Evolutionary conservation across 2,329 filamentous ascomycete species (phyloP).

Genomic region (Colletotrichum sp.): DNA sequence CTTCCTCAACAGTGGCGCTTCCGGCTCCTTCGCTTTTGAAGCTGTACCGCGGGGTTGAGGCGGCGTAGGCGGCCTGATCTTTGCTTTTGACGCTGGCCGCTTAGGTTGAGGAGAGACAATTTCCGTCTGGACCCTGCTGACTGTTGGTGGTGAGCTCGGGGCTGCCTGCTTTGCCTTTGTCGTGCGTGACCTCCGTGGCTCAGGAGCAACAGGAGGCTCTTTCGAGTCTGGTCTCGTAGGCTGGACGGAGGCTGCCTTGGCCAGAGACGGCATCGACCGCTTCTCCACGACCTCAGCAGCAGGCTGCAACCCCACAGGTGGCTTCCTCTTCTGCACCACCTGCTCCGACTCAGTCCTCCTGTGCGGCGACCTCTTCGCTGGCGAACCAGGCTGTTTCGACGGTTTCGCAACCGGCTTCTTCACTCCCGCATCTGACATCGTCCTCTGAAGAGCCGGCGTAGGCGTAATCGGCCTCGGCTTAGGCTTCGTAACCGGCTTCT

Average conservation of each 20-base stretch:
- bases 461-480: neutral
- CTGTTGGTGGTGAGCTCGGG: conserved; percentile 23
- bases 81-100: conserved; percentile 26
- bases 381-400: neutral
- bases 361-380: neutral
- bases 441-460: neutral
- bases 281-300: neutral
- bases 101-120: conserved; percentile 37
- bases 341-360: neutral
- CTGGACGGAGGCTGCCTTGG: neutral
- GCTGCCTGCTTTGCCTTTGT: neutral
- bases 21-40: neutral
- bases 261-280: neutral
- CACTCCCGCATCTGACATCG: neutral
- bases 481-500: neutral
- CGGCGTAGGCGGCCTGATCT: conserved; percentile 38
- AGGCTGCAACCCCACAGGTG: neutral
- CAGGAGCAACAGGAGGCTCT: neutral
- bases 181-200: conserved; percentile 7
- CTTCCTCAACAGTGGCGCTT: neutral
- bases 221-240: neutral
- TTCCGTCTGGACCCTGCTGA: conserved; percentile 24
- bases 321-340: neutral
- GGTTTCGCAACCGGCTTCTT: neutral
- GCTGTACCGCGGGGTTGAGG: conserved; percentile 35